Base-by-base conservation (phyloP, 768 basidiomycete species). In the Strobilomyces echinocephalus region DNA sequence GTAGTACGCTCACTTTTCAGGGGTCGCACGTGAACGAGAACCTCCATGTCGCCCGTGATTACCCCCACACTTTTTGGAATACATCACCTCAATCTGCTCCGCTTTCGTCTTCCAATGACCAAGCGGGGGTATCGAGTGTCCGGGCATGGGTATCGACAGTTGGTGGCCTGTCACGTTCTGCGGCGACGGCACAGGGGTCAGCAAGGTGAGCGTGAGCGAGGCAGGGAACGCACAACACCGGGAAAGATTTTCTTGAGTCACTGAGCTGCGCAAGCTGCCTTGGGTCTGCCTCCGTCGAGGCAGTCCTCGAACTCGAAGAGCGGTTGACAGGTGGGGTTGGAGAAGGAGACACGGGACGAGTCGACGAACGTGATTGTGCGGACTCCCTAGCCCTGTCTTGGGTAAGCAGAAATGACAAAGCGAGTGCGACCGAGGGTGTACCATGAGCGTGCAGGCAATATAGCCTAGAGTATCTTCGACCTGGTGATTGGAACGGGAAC, bases 261-360 rank as follows among this genome's bases (percentile, higher is more conserved):
- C 16, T 82, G 88, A 1, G 95, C 95, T 0, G 97, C 97, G 57
- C 89, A 88, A 54, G 84, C 84, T 0, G 97, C 95, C 69, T 99
- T 99, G 20, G 89, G 88, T 67, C 89, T 94, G 1, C 95, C 97
- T 0, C 97, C 95, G 38, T 89, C 74, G 30, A 97, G 71, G 58
- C 93, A 97, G 65, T 99, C 97, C 52, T 87, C 85, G 60, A 97
- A 98, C 60, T 93, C 89, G 63, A 98, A 99, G 8, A 99, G 75
- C 2, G 97, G 97, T 67, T 99, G 97, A 33, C 97, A 81, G 45
- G 97, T 95, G 3, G 97, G 97, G 69, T 99, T 98, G 20, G 94
- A 97, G 71, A 95, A 98, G 1, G 93, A 95, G 11, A 98, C 95
- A 39, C 79, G 83, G 0, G 85, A 84, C 15, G 90, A 95, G 71